These are phyloP conservation scores for Scutellaria galericulata DNA, from an alignment of 257 asterid genomes.

Conservation along the genomic window DNA sequence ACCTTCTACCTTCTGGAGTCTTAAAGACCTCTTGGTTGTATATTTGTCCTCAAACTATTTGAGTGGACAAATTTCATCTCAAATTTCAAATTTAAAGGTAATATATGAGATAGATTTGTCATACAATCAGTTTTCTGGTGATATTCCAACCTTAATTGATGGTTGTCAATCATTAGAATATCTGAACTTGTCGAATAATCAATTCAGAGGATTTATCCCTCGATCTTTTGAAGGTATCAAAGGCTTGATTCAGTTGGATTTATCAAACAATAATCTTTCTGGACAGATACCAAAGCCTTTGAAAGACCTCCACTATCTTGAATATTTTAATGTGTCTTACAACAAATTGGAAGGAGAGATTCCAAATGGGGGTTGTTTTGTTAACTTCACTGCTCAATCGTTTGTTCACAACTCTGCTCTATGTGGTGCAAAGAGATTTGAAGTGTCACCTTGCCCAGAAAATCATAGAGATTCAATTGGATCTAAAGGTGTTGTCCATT, in stretches of 20 bases:
- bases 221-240: neutral
- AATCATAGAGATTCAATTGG: too few species aligned
- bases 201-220: neutral
- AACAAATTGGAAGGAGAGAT: too few species aligned
- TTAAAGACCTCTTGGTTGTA: neutral
- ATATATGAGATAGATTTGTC: neutral
- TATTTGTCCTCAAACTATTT: neutral
- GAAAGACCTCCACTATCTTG: too few species aligned
- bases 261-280: neutral
- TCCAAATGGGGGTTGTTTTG: too few species aligned
- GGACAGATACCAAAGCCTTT: too few species aligned
- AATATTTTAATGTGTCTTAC: too few species aligned
- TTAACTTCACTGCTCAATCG: too few species aligned
- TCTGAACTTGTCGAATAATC: neutral
- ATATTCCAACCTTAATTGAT: neutral
- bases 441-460: too few species aligned
- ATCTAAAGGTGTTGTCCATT: too few species aligned
- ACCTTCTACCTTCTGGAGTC: neutral
- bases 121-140: neutral
- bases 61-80: conserved; percentile 1
- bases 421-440: too few species aligned
- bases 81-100: neutral
- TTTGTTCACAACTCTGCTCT: too few species aligned
- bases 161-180: neutral
- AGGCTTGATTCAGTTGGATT: neutral